Evolutionary conservation across 257 asterid species (phyloP), one percentile per base, ranked within the genome.

Genomic region (Ehretia macrophylla): DNA sequence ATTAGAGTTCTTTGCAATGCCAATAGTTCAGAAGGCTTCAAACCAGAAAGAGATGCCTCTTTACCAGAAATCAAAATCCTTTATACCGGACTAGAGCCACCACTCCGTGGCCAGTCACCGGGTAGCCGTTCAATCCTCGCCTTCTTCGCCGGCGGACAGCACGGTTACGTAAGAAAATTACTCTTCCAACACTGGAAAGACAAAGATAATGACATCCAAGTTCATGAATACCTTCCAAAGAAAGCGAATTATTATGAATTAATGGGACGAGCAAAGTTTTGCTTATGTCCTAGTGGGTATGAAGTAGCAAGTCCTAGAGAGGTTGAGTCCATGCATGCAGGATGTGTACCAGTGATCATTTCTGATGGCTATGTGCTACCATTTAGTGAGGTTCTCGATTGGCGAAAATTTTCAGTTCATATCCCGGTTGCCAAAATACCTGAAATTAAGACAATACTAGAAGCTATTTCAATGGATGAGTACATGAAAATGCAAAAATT

Each of bases 231-330:
- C 55, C 82, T 86, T 3, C 85, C 86, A 2, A 56, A 65, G 0
- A 17, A 68, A 19, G 38, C 37, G 14, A 62, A 64, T 38, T 86
- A 86, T 66, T 75, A 70, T n/a, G 76, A 71, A 8, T 17, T 55
- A 8, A 67, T 83, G 80, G 67, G 79, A 0, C 60, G 58, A 0
- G 55, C 92, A 0, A 75, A 60, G n/a, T 83, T 62, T 57, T 86
- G 85, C 65, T 56, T 81, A 35, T 83, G 89, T 62, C 85, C 92
- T 0, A 86, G 95, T 45, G 95, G 95, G 0, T 81, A 76, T 40
- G 92, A 83, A 72, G 95, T 81, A 10, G 95, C 95, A 0, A 83
- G 88, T 32, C 89, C 92, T 0, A 68, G 92, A 68, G 11, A 79
- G 32, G 51, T 76, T 5, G 94, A 85, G 67, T 58, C 94, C 8